These are phyloP conservation scores for Phytophthora sp. DNA, from an alignment of 352 stramenopile species.

Conservation along the genomic window DNA sequence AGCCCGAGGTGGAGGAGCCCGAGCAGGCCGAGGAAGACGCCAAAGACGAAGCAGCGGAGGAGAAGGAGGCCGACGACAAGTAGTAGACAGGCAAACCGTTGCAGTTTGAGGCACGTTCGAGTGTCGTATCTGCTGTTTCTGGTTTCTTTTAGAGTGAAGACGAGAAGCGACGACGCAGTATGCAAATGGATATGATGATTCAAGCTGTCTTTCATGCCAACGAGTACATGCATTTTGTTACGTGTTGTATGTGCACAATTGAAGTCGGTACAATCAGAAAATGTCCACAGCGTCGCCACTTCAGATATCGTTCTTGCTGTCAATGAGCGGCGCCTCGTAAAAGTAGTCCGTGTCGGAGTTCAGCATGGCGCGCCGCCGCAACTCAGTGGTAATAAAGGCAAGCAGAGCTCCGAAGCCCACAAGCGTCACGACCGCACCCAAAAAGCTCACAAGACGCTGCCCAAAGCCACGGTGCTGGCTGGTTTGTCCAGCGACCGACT, in stretches of 20 bases:
- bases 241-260: constrained; percentile 14
- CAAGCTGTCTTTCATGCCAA: constrained; percentile 8
- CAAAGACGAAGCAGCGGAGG: constrained; percentile 7
- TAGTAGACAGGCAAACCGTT: constrained; percentile 19
- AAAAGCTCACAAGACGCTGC: constrained; percentile 62
- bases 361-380: constrained; percentile 40
- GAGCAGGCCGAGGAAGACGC: constrained; percentile 16
- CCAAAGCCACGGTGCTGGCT: constrained; percentile 31
- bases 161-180: constrained; percentile 9
- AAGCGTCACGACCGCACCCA: constrained; percentile 71
- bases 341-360: constrained; percentile 60
- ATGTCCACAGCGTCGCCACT: background rate
- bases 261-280: constrained; percentile 12
- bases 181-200: constrained; percentile 29
- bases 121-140: background rate
- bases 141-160: constrained; percentile 28
- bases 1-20: constrained; percentile 24
- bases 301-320: constrained; percentile 49
- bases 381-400: constrained; percentile 44
- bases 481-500: background rate
- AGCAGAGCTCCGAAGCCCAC: constrained; percentile 53
- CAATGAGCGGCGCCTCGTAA: constrained; percentile 68
- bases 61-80: constrained; percentile 28
- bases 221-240: constrained; percentile 4
- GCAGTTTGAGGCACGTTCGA: background rate